Base-by-base conservation (phyloP, 2,329 filamentous ascomycete species). In the Epichloe bromicola region DNA sequence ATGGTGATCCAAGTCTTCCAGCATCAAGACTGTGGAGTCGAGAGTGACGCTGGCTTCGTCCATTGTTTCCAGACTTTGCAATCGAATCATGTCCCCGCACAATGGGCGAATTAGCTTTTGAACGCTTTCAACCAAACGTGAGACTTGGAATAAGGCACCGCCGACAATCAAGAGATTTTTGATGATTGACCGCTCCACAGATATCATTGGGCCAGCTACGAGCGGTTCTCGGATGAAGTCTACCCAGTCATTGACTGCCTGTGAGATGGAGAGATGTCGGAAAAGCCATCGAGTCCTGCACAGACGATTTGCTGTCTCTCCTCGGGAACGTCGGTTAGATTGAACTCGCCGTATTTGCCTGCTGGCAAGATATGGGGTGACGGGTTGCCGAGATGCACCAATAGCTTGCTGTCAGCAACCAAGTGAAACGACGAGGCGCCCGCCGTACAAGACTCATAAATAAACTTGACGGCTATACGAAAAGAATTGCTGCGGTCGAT, bases 161-260 rank as follows among this genome's bases (percentile, higher is more conserved):
- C 47, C 47, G n/a, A 49, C 30, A 12, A 49, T 49, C 15, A 37
- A 19, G 3, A 46, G 30, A 8, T 30, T 46, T 5, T 44, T 44
- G 26, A 44, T 33, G 19, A 17, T 6, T n/a, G 42, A 15, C 7
- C 6, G 14, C 5, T n/a, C 23, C 42, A 17, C 1, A 1, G 23
- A 44, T 1, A 3, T 5, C 8, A 23, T 15, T 17, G 42, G 42
- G 11, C 30, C 43, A 30, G 12, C 26, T 6, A 12, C 8, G 26
- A 51, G 45, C 8, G 50, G 46, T 15, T 49, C 40, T 26, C 50
- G 50, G 6, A 52, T 7, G 33, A 49, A 23, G 4, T 43, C 8
- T 4, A 49, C 20, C 40, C 15, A 4, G 2, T 52, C 46, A 23
- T 52, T 41, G n/a, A 49, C 38, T 5, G 50, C 50, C 38, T 52